A percentile compares a stretch with the other conserved stretches of the same genome.
Evolutionary conservation across 192 early-diverging fungal genomes (phyloP).

Genomic region (Geranomyces variabilis): DNA sequence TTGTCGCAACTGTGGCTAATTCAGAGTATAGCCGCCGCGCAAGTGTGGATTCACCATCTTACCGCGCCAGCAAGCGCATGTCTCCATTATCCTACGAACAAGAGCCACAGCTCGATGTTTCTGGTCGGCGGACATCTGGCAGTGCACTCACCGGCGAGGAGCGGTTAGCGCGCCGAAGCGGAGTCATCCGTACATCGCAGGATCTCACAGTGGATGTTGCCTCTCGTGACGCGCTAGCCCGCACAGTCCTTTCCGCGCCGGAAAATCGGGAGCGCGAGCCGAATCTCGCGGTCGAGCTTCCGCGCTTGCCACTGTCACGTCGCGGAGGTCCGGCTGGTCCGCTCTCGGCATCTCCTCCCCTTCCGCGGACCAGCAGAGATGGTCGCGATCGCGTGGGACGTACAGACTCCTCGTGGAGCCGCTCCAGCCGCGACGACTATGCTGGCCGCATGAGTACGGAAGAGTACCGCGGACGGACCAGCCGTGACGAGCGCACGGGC

Average conservation of each 20-base stretch:
- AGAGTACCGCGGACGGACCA: constrained; percentile 5
- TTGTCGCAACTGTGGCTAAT: constrained; percentile 15
- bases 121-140: background rate
- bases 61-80: background rate
- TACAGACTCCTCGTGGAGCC: background rate
- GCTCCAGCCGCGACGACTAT: constrained; percentile 6
- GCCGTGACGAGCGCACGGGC: constrained; percentile 11
- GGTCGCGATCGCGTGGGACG: background rate
- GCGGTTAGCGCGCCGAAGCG: background rate
- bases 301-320: background rate
- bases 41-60: constrained; percentile 6
- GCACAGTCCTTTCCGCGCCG: background rate
- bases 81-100: background rate
- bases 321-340: background rate
- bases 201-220: background rate
- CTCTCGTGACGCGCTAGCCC: background rate
- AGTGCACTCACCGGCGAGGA: background rate
- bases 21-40: background rate
- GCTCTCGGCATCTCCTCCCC: background rate
- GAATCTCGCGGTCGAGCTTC: background rate
- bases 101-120: background rate
- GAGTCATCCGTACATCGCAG: constrained; percentile 10
- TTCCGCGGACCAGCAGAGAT: constrained; percentile 3
- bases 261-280: background rate
- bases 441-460: background rate